Base-by-base conservation (phyloP, 805 yeast species). In the Pichia gijzeniarum region DNA sequence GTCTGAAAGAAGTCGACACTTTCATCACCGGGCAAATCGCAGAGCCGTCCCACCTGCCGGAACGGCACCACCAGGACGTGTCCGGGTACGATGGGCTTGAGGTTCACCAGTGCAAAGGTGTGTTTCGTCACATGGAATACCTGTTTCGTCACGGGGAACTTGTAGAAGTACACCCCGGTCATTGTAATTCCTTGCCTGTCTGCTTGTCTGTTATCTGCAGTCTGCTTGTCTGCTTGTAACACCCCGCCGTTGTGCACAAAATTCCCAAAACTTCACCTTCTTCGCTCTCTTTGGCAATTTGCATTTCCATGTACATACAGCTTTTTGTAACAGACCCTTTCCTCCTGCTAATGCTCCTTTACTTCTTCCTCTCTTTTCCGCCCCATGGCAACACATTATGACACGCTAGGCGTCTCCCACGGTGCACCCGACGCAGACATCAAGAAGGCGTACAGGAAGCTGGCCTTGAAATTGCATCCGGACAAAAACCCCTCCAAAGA, bases 31-130 rank as follows among this genome's bases (percentile, higher is more conserved):
- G 82, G 74, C 41, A 93, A 70, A 53, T 88, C 95, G 20, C 79
- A 73, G 40, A 93, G 68, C 18, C 89, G 67, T 4, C 76, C 66
- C 14, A 82, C 88, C 0, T 71, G 69, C 38, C 97, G 67, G n/a
- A 76, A 61, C 1, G 98, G 98, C 5, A 89, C 91, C 12, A 93
- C 79, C 13, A 93, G 70, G 0, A 89, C 91, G 67, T 93, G 99
- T 1, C 99, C 99, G 0, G 96, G 93, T 0, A 88, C 85, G 41
- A 95, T 69, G 0, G 99, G 99, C 62, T 87, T 87, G 42, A 95
- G 63, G 61, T 93, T 93, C 22, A 95, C 99, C 39, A 93, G 64
- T 0, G 95, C 97, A 67, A 71, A 95, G 1, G 93, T 75, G 61
- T 75, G 70, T 48, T 74, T 72, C 2, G 95, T 72, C 51, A 69